Conservation (phyloP, 1,139 yeast species). For the Zygoascus meyerae region DNA sequence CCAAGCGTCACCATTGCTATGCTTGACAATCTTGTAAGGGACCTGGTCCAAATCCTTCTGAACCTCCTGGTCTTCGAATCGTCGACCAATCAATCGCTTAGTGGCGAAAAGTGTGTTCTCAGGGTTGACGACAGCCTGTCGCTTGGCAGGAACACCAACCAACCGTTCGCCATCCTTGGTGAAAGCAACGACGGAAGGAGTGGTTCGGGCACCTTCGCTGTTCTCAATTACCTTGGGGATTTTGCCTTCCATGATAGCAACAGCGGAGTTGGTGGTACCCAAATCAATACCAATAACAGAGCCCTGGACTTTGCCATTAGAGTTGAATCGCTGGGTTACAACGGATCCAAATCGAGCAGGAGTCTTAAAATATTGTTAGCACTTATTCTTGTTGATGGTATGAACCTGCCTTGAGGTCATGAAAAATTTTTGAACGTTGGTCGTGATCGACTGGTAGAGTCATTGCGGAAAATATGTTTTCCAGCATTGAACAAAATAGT, state of each 20-base stretch:
- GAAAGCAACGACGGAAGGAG: slow-evolving; percentile 98
- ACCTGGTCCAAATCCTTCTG: slow-evolving; percentile 96
- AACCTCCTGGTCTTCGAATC: slow-evolving; percentile 92
- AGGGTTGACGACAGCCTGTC: slow-evolving; percentile 98
- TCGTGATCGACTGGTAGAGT: neutral
- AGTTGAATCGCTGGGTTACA: slow-evolving; percentile 32
- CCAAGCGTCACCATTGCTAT: slow-evolving; percentile 98
- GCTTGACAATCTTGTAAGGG: slow-evolving; percentile 95
- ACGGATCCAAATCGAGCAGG: slow-evolving; percentile 13
- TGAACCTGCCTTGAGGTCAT: no score
- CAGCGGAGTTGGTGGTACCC: slow-evolving; percentile 99
- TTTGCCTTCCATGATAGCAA: slow-evolving; percentile 97
- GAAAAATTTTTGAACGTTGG: neutral
- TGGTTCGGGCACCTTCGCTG: slow-evolving; percentile 98
- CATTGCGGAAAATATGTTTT: no score
- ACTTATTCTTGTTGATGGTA: no score
- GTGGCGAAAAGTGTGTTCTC: slow-evolving; percentile 97
- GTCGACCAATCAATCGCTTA: slow-evolving; percentile 97
- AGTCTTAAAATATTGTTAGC: slow-evolving; percentile 5
- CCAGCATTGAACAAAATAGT: no score
- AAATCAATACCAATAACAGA: slow-evolving; percentile 96
- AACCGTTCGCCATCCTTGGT: slow-evolving; percentile 93
- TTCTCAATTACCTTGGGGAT: slow-evolving; percentile 94
- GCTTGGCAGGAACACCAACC: slow-evolving; percentile 98
- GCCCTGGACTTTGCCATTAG: slow-evolving; percentile 39